Evolutionary conservation across 805 yeast genomes (phyloP), one percentile per base, ranked within the genome.

Genomic region (Hanseniaspora pseudoguilliermondii): DNA sequence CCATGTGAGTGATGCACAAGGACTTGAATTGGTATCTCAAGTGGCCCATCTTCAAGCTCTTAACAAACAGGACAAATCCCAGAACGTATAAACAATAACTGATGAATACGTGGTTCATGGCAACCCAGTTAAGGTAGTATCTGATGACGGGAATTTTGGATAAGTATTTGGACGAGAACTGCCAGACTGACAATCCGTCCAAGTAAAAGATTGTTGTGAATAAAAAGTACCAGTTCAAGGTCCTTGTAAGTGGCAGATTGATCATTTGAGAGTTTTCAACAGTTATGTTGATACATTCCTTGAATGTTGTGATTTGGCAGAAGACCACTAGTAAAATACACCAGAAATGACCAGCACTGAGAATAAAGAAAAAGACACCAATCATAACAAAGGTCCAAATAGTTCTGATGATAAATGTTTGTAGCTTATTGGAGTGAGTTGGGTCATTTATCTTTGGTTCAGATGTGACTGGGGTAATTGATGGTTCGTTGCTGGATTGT

Each of bases 311-410:
- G 34, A 86, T 75, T 70, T 93, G 96, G 57, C 88, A 78, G 8
- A 81, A 63, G 43, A 85, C 72, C 49, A 91, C 88, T 57, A 86
- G 73, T 6, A 78, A 67, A 57, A 90, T 85, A 54, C 89, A 78
- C 75, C 89, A 82, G 55, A 85, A 72, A 66, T 90, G 97, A 43
- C 98, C 98, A 10, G 90, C 79, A 32, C 86, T 82, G 49, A 90
- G 72, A 27, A 85, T 75, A 40, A 77, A 70, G 59, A 87, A 80
- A 69, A 89, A 84, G 6, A 80, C 81, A 18, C 74, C 69, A 58
- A 93, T 83, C 97, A 93, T 90, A 18, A 93, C 88, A 63, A 93
- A 69, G 0, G 97, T 86, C 97, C 97, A 93, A 49, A 86, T 74
- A 3, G 97, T 83, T 62, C 98, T 80, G 27, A 89, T 86, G 48